phyloP scores from a whole-genome alignment of 139 green algal species.

The Haematococcus lacustris region DNA sequence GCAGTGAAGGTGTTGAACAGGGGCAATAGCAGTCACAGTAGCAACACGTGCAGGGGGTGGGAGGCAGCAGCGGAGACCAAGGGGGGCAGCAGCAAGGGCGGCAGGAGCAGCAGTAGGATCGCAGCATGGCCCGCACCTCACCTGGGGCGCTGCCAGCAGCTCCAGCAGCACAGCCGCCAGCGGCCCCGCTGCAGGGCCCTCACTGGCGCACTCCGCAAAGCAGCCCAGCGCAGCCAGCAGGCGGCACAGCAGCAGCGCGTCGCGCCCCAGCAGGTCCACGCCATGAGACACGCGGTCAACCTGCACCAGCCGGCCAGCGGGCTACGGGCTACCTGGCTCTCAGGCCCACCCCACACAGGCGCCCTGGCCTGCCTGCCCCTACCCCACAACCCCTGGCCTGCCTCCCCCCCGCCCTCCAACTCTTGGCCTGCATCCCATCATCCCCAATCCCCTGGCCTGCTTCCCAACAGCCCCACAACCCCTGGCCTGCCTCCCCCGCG shows the following conservation, averaged over 20 bases:
- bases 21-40: not conserved
- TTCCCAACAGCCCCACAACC: not conserved
- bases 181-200: constrained; percentile 21
- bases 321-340: no score
- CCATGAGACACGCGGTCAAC: constrained; percentile 49
- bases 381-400: not conserved
- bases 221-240: constrained; percentile 50
- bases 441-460: not conserved
- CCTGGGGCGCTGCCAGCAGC: constrained; percentile 44
- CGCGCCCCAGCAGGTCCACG: constrained; percentile 69
- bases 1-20: no score
- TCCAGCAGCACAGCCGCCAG: constrained; percentile 59
- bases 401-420: not conserved
- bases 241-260: constrained; percentile 54
- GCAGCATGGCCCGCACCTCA: constrained; percentile 17
- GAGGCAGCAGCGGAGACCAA: no score
- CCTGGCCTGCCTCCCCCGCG: not conserved
- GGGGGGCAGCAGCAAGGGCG: no score
- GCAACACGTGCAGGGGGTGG: not conserved
- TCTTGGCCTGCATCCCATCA: not conserved
- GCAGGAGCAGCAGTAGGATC: no score
- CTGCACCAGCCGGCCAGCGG: no score
- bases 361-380: no score
- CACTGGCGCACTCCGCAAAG: constrained; percentile 32
- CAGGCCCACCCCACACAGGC: no score